Conservation (phyloP, 768 basidiomycete species). For the Russula emetica region DNA sequence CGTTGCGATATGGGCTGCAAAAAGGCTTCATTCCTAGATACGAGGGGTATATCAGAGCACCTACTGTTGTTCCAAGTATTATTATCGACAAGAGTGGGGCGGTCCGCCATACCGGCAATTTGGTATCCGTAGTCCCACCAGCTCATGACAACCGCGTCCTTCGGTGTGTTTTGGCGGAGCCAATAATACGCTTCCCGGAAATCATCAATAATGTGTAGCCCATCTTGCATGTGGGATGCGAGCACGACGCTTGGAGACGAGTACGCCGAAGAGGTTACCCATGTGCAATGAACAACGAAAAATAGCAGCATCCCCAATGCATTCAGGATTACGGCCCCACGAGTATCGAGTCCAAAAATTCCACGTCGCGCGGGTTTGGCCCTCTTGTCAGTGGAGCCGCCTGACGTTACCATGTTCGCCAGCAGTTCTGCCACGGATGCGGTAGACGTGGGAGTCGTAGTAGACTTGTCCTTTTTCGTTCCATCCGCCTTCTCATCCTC, state of each 20-base stretch:
- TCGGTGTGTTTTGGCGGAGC: constrained; percentile 90
- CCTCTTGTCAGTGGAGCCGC: constrained; percentile 33
- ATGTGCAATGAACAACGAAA: constrained; percentile 96
- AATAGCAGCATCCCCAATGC: constrained; percentile 73
- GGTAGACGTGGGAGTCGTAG: constrained; percentile 33
- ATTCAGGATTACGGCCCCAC: constrained; percentile 69
- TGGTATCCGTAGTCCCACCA: constrained; percentile 99
- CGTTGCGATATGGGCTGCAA: constrained; percentile 89
- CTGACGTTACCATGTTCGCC: constrained; percentile 20
- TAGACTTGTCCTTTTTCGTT: constrained; percentile 49
- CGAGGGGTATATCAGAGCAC: constrained; percentile 34
- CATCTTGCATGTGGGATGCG: constrained; percentile 72
- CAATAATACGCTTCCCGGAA: constrained; percentile 99
- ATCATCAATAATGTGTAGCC: constrained; percentile 95
- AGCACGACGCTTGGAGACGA: constrained; percentile 97
- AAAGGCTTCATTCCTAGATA: neutral
- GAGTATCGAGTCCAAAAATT: constrained; percentile 82
- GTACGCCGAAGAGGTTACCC: constrained; percentile 91
- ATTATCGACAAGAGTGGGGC: constrained; percentile 95
- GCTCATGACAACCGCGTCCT: constrained; percentile 92
- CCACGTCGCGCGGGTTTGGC: constrained; percentile 44
- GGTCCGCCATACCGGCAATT: constrained; percentile 98
- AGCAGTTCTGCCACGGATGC: constrained; percentile 27
- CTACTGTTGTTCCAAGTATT: constrained; percentile 99
- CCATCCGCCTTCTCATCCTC: constrained; percentile 38